Base-by-base conservation (phyloP, 2,329 filamentous ascomycete genomes). In the Trichoderma asperellum region DNA sequence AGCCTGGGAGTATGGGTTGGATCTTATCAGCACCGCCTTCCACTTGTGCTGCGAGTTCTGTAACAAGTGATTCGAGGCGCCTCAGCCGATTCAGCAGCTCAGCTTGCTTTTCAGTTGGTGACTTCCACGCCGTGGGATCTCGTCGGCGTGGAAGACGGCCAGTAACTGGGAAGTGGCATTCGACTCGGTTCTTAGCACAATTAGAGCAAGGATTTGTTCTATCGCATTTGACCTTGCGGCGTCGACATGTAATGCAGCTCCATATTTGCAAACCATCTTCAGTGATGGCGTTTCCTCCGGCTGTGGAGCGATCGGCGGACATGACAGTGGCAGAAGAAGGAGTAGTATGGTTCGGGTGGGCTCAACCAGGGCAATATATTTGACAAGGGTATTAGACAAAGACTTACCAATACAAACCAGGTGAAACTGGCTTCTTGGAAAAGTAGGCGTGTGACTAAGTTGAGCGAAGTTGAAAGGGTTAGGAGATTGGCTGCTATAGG, bases 181-280 rank as follows among this genome's bases (percentile, higher is more conserved):
- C 76, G 2, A 77, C 73, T 1, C 68, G 72, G 27, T 29, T 73
- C 8, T 71, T 72, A 21, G 64, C 47, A 27, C 77, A 79, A 32
- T 76, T 76, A 11, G 70, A 73, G 14, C 77, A 79, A 10, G 77
- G 77, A 0, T 77, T 73, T 43, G 70, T 70, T 65, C 77, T 73
- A n/a, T 79, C 77, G 57, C 77, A 78, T 8, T 73, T 73, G 12
- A 78, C 66, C 49, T 78, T 78, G 57, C 76, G 76, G 0, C 76
- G 75, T 7, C 77, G 74, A 55, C 77, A 78, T n/a, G 73, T 73
- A 21, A 78, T 71, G 56, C 77, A 78, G 71, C 75, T 78, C 77
- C 77, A 78, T 57, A 57, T 34, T 34, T 27, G n/a, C 6, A 57
- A 57, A 34, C 53, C 27, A 21, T 57, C 53, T 11, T 34, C 53